Conservation (phyloP, 2,329 filamentous ascomycete genomes). For the Alternaria sp. region DNA sequence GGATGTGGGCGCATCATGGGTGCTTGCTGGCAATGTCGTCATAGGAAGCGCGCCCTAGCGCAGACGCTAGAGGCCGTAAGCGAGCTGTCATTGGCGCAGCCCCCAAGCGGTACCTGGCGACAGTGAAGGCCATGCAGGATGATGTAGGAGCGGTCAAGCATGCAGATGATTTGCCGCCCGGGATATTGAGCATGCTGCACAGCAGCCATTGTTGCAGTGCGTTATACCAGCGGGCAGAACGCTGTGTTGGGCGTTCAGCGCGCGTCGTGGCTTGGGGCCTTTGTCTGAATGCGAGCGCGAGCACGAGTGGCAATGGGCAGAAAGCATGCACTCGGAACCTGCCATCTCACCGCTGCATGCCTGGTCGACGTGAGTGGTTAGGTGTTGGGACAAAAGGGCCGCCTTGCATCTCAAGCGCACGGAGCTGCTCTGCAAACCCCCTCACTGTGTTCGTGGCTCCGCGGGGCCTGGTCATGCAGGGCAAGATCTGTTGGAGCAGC, state of each 20-base stretch:
- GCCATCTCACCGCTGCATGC: conserved; percentile 29
- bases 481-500: conserved; percentile 23
- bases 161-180: conserved; percentile 14
- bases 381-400: conserved; percentile 14
- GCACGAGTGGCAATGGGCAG: conserved; percentile 12
- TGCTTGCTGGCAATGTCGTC: conserved; percentile 21
- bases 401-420: conserved; percentile 26
- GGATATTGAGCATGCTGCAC: conserved; percentile 1
- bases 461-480: conserved; percentile 24
- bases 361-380: conserved; percentile 23
- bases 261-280: conserved; percentile 7
- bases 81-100: conserved; percentile 22
- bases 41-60: conserved; percentile 3
- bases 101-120: conserved; percentile 20
- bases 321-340: conserved; percentile 13
- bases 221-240: not conserved
- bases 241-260: conserved; percentile 2
- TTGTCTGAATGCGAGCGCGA: not conserved
- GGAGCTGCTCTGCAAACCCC: conserved; percentile 8
- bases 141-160: conserved; percentile 27
- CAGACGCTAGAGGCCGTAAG: conserved; percentile 5
- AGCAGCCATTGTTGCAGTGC: conserved; percentile 1
- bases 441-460: conserved; percentile 9
- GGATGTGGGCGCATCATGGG: conserved; percentile 21
- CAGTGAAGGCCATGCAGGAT: conserved; percentile 22